Percentiles rank a stretch among this genome's conserved stretches.
phyloP scores from a whole-genome alignment of 305 asterid species.

The Fraxinus dipetala region DNA sequence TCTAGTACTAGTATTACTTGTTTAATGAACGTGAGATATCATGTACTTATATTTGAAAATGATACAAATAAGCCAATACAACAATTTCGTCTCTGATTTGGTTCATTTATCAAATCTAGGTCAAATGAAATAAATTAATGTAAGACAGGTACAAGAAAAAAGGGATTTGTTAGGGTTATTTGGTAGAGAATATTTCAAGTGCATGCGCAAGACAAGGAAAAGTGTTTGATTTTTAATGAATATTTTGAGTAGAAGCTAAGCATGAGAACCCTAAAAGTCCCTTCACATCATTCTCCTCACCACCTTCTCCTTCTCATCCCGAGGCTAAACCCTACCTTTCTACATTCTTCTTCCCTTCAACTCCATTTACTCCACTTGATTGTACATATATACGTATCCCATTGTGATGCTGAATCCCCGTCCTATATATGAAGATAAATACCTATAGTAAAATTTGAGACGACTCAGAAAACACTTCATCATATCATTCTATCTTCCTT shows the following conservation, averaged over 20 bases:
- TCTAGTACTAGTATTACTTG: neutral
- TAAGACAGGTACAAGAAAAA: slow-evolving; percentile 24
- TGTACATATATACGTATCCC: neutral
- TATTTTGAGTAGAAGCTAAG: slow-evolving; percentile 63
- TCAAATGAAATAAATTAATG: slow-evolving; percentile 1
- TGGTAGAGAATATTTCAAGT: slow-evolving; percentile 53
- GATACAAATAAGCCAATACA: slow-evolving; percentile 31
- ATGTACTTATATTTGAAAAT: neutral
- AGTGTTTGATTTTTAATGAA: slow-evolving; percentile 25
- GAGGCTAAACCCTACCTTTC: slow-evolving; percentile 32
- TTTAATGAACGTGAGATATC: neutral
- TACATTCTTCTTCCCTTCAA: slow-evolving; percentile 2
- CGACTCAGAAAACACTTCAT: neutral
- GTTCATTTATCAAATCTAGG: neutral
- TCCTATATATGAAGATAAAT: neutral
- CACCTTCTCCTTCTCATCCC: slow-evolving; percentile 61
- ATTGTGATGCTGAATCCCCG: neutral
- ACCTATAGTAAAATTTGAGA: neutral
- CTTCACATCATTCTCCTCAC: slow-evolving; percentile 62
- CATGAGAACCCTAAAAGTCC: slow-evolving; percentile 83
- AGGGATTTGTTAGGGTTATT: slow-evolving; percentile 26
- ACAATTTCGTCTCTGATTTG: slow-evolving; percentile 26
- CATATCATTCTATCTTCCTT: neutral
- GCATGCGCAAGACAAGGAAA: slow-evolving; percentile 60
- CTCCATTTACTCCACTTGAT: neutral